Percentiles rank a stretch among this genome's conserved stretches.
phyloP scores from a whole-genome alignment of 345 rosid species.

The Linum trigynum region DNA sequence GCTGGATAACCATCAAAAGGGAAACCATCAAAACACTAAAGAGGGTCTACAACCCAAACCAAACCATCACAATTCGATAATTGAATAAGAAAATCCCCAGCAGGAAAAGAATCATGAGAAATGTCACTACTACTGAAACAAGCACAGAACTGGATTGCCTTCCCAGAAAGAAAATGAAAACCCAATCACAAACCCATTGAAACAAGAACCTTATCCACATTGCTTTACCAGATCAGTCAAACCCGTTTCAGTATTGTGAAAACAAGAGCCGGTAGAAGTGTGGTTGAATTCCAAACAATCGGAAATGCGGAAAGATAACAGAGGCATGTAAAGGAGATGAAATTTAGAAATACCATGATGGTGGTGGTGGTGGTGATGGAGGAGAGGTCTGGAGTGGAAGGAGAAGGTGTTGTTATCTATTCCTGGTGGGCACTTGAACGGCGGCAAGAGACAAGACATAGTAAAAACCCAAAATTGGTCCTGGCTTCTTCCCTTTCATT shows the following conservation, averaged over 20 bases:
- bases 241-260: not conserved
- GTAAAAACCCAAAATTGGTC: not conserved
- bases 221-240: not conserved
- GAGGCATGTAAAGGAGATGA: slow-evolving; percentile 8
- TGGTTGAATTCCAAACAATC: too few species aligned
- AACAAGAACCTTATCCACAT: not conserved
- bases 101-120: not conserved
- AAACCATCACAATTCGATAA: not conserved
- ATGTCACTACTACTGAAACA: not conserved
- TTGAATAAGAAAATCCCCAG: not conserved
- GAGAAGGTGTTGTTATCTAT: slow-evolving; percentile 29
- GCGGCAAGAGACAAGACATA: slow-evolving; percentile 81
- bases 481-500: not conserved
- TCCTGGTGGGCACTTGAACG: slow-evolving; percentile 81
- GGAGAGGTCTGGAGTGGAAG: slow-evolving; percentile 48
- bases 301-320: not conserved
- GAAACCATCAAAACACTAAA: not conserved
- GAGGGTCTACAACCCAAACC: not conserved
- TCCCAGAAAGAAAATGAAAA: not conserved
- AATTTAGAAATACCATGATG: slow-evolving; percentile 15
- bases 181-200: slow-evolving; percentile 3
- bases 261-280: too few species aligned
- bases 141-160: not conserved
- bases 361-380: slow-evolving; percentile 15
- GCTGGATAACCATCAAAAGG: slow-evolving; percentile 36